phyloP scores from a whole-genome alignment of 345 rosid species.

The Eucalyptus guilfoylei region DNA sequence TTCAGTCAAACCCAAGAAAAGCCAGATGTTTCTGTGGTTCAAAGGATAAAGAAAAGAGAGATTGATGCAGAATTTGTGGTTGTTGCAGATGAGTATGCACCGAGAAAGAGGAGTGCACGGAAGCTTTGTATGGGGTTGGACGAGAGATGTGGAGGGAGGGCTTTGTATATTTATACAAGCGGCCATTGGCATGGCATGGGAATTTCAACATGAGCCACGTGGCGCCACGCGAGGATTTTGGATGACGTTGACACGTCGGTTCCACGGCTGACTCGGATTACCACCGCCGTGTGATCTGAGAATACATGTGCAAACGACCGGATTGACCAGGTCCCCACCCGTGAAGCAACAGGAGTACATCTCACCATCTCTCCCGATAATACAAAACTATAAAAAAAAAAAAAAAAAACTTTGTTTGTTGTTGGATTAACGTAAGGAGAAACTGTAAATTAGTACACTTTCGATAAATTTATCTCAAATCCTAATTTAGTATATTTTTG shows the following conservation, averaged over 20 bases:
- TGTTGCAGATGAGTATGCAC: not conserved
- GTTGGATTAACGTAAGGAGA: too few species aligned
- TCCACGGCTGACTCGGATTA: not conserved
- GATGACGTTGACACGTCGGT: not conserved
- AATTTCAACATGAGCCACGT: not conserved
- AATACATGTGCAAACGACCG: not conserved
- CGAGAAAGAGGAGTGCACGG: not conserved
- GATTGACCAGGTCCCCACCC: not conserved
- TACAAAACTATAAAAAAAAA: not conserved
- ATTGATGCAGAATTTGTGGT: not conserved
- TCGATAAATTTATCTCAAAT: too few species aligned
- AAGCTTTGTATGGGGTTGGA: not conserved
- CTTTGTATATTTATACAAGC: not conserved
- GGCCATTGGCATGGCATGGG: not conserved
- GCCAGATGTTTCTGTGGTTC: not conserved
- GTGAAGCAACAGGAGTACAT: not conserved
- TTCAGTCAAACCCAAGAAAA: not conserved
- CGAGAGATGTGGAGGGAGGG: not conserved
- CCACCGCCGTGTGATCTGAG: not conserved
- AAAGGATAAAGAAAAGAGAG: not conserved
- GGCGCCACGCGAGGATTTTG: not conserved
- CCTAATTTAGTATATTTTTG: too few species aligned
- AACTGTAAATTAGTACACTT: too few species aligned
- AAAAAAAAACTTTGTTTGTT: too few species aligned
- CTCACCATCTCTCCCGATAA: not conserved